Conservation (phyloP, 2,329 filamentous ascomycete genomes). For the Paecilomyces niveus region DNA sequence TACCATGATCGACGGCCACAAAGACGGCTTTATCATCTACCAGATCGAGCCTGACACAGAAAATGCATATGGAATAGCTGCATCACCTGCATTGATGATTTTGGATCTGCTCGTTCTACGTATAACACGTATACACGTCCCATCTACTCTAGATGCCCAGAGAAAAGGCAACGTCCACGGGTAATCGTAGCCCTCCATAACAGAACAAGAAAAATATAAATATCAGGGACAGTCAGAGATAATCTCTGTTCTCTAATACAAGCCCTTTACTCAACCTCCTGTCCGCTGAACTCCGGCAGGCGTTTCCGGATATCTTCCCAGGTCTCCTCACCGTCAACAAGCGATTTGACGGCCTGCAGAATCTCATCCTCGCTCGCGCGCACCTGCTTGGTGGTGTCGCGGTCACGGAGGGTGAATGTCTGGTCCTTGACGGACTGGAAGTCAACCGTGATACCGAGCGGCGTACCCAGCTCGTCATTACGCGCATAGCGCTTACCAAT, state of each 20-base stretch:
- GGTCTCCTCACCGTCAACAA: conserved; percentile 56
- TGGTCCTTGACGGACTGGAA: conserved; percentile 90
- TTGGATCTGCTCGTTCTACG: background rate
- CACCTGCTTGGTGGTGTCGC: conserved; percentile 86
- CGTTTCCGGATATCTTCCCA: conserved; percentile 68
- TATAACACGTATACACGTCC: background rate
- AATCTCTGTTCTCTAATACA: background rate
- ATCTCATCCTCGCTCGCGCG: conserved; percentile 76
- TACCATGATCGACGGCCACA: background rate
- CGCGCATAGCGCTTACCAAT: conserved; percentile 93
- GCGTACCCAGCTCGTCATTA: conserved; percentile 93
- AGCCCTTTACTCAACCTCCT: conserved; percentile 47
- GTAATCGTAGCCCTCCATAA: background rate
- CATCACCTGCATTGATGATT: background rate
- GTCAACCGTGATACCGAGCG: conserved; percentile 88
- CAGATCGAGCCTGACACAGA: no score
- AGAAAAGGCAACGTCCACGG: background rate
- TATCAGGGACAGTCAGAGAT: background rate
- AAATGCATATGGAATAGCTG: no score
- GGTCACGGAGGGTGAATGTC: conserved; percentile 79
- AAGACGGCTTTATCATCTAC: background rate
- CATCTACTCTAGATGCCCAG: background rate
- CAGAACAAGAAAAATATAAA: background rate
- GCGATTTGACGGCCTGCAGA: conserved; percentile 60
- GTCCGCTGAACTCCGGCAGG: conserved; percentile 76